Evolutionary conservation across 108 stramenopile genomes (phyloP), one percentile per base, ranked within the genome.

Genomic region (Aurantiochytrium sp.): DNA sequence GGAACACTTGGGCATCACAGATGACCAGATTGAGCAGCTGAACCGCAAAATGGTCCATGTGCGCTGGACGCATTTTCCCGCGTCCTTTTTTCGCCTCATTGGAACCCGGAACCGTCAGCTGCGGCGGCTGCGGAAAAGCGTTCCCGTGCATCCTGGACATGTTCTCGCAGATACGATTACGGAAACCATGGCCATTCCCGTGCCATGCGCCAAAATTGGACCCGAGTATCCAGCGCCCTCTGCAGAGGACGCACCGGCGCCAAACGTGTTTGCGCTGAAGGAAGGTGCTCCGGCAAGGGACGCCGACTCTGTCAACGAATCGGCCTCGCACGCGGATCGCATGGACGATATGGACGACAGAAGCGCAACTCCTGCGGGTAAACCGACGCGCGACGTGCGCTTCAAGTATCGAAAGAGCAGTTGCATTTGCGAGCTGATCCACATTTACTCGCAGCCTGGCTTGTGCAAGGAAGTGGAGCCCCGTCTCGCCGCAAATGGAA

Each of bases 31-130:
- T 0, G 73, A 10, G n/a, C 10, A 23, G 14, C 10, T 51, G 44
- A 83, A 83, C n/a, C 44, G 44, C 21, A 45, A 51, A 51, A 83
- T 25, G 23, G 47, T 51, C n/a, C 47, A 83, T 51, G 49, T 83
- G 23, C 73, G 73, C 73, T 83, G 73, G 73, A 83, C 73, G 0
- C 73, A 83, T 21, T 83, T 83, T 51, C 49, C 73, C 44, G 73
- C 44, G 5, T 51, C 73, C 1, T 83, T 83, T 43, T 83, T 83
- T 43, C 44, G 49, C 18, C 25, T 64, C 29, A 64, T 64, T 16
- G 60, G 60, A 10, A 64, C 60, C 0, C 25, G 35, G 5, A 10
- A 64, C 60, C 5, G 60, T 10, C 60, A 64, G 35, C 25, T 64
- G 14, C 60, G 60, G 19, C 5, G 60, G 29, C 35, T 64, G 14